Conservation (phyloP, 2,329 filamentous ascomycete genomes). For the Fusarium scirpi region DNA sequence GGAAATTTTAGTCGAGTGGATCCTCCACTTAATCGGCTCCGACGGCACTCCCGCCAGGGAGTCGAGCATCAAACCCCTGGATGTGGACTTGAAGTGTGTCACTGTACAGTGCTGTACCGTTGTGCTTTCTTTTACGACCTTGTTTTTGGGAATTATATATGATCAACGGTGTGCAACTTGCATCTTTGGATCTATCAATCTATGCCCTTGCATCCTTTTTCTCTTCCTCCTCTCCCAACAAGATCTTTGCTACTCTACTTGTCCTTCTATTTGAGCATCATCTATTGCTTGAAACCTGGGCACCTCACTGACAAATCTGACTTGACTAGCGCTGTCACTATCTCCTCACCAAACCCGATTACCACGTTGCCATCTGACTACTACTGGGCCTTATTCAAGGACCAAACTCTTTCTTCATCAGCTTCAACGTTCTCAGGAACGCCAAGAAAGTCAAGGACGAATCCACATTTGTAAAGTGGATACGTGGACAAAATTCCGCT, state of each 20-base stretch:
- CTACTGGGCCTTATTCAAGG: slow-evolving; percentile 19
- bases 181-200: slow-evolving; percentile 1
- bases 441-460: slow-evolving; percentile 42
- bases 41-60: slow-evolving; percentile 47
- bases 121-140: slow-evolving; percentile 35
- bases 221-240: neutral
- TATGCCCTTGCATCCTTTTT: slow-evolving; percentile 18
- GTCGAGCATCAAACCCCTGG: slow-evolving; percentile 47
- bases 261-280: neutral
- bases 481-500: slow-evolving; percentile 47
- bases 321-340: slow-evolving; percentile 28
- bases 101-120: slow-evolving; percentile 27
- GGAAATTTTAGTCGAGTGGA: slow-evolving; percentile 50
- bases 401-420: slow-evolving; percentile 28
- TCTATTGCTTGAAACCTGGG: neutral
- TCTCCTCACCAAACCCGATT: slow-evolving; percentile 23
- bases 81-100: slow-evolving; percentile 42
- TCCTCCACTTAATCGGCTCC: slow-evolving; percentile 48
- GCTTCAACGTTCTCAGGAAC: slow-evolving; percentile 36
- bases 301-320: slow-evolving; percentile 25
- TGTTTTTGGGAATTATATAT: slow-evolving; percentile 44
- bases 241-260: neutral
- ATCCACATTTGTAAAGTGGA: slow-evolving; percentile 37
- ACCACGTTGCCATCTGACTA: slow-evolving; percentile 27
- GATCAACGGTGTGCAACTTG: slow-evolving; percentile 37